A percentile compares a stretch with the other conserved stretches of the same genome.
Conservation (phyloP, 1,284 basidiomycete genomes). For the Ganoderma sp. region DNA sequence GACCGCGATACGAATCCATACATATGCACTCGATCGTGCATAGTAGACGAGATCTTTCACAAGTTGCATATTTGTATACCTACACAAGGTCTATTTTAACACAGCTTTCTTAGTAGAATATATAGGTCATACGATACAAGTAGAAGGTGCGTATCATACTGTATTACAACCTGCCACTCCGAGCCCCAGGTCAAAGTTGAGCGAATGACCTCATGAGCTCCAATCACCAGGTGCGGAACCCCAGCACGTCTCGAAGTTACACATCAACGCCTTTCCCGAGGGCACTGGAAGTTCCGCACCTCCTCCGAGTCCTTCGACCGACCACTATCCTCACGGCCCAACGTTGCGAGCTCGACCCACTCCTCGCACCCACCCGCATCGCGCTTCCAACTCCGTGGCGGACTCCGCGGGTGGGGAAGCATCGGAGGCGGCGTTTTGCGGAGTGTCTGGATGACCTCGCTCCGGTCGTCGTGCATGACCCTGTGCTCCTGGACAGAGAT, state of each 20-base stretch:
- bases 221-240: not conserved
- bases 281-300: not conserved
- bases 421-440: not conserved
- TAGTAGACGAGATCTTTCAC: too few relatives aligned
- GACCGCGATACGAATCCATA: too few relatives aligned
- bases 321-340: not conserved
- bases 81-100: not conserved
- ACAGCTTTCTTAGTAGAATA: not conserved
- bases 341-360: conserved; percentile 14
- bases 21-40: too few relatives aligned
- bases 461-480: conserved; percentile 40
- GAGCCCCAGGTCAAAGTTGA: too few relatives aligned
- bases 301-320: not conserved
- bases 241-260: not conserved
- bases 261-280: not conserved
- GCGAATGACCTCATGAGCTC: too few relatives aligned
- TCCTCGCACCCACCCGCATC: conserved; percentile 4
- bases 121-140: not conserved
- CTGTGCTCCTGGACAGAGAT: conserved; percentile 12
- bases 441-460: not conserved
- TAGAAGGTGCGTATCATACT: not conserved
- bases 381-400: not conserved
- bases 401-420: not conserved
- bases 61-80: too few relatives aligned
- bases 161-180: not conserved